Conservation (phyloP, 179 eudicot species). For the Sideroxylon spinosum region DNA sequence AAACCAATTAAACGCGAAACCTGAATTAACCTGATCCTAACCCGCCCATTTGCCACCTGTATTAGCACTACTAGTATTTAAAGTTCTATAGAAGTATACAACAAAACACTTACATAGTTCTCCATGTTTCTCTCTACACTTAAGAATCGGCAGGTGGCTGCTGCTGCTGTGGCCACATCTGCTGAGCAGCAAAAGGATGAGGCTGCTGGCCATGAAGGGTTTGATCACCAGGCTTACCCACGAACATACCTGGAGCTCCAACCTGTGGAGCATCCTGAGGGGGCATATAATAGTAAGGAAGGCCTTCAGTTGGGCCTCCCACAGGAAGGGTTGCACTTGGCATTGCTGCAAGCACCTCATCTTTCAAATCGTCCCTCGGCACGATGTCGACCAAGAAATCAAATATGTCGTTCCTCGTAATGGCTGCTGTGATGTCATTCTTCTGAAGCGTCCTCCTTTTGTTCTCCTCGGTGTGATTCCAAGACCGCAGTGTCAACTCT, state of each 20-base stretch:
- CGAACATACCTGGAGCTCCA: conserved; percentile 34
- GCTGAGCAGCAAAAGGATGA: conserved; percentile 31
- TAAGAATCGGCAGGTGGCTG: conserved; percentile 33
- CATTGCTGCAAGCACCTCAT: conserved; percentile 37
- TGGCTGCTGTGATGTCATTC: conserved; percentile 51
- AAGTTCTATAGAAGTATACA: neutral
- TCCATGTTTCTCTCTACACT: conserved; percentile 9
- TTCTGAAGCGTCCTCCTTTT: conserved; percentile 62
- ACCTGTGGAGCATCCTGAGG: conserved; percentile 33
- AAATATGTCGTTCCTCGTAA: conserved; percentile 48
- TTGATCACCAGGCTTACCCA: conserved; percentile 20
- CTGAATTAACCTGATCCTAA: no score
- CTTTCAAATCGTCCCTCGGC: conserved; percentile 49
- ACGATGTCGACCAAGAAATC: conserved; percentile 63
- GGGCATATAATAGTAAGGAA: conserved; percentile 43
- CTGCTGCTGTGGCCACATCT: conserved; percentile 41
- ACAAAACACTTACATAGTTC: neutral
- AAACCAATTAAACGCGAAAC: no score
- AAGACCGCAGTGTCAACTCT: conserved; percentile 49
- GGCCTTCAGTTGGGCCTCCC: conserved; percentile 33
- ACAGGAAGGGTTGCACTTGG: conserved; percentile 40
- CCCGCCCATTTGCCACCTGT: no score
- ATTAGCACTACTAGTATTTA: neutral
- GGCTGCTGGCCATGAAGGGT: conserved; percentile 30
- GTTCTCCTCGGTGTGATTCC: conserved; percentile 52